Conservation (phyloP, 768 basidiomycete species). For the Suillus decipiens region DNA sequence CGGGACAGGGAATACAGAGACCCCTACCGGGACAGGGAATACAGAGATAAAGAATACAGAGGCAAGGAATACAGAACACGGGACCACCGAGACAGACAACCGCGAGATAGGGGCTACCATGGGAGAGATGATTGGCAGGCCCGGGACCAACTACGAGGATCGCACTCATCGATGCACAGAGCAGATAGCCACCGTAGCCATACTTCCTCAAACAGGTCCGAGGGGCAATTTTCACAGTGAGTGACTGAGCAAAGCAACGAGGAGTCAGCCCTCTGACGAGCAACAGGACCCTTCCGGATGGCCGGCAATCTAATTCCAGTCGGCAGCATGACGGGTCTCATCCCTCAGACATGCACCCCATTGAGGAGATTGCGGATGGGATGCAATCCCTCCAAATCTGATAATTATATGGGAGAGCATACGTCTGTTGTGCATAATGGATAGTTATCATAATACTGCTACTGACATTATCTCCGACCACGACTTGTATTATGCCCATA, state of each 20-base stretch:
- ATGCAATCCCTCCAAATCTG: conserved; percentile 27
- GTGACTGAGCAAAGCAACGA: conserved; percentile 5
- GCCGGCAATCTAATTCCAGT: conserved; percentile 24
- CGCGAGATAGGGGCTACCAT: not conserved
- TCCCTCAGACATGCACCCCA: conserved; percentile 16
- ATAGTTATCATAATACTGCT: conserved; percentile 1
- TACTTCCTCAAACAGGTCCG: conserved; percentile 17
- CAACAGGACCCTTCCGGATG: conserved; percentile 25
- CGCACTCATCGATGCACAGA: conserved; percentile 22
- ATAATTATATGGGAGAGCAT: conserved; percentile 6
- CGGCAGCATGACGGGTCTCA: conserved; percentile 23
- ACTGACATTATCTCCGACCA: conserved; percentile 13
- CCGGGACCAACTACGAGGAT: conserved; percentile 19
- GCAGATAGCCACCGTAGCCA: conserved; percentile 22
- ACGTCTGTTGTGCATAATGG: not conserved
- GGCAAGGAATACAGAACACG: conserved; percentile 2
- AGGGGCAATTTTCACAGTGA: conserved; percentile 23
- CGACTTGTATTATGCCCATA: not conserved
- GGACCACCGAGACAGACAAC: conserved; percentile 2
- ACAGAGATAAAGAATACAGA: conserved; percentile 11
- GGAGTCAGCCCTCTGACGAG: not conserved
- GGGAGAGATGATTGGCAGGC: conserved; percentile 4
- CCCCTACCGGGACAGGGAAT: conserved; percentile 16
- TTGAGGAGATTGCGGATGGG: conserved; percentile 24
- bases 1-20: conserved; percentile 21